Evolutionary conservation across 352 stramenopile genomes (phyloP), one percentile per base, ranked within the genome.

Genomic region (Phytophthora colocasiae): DNA sequence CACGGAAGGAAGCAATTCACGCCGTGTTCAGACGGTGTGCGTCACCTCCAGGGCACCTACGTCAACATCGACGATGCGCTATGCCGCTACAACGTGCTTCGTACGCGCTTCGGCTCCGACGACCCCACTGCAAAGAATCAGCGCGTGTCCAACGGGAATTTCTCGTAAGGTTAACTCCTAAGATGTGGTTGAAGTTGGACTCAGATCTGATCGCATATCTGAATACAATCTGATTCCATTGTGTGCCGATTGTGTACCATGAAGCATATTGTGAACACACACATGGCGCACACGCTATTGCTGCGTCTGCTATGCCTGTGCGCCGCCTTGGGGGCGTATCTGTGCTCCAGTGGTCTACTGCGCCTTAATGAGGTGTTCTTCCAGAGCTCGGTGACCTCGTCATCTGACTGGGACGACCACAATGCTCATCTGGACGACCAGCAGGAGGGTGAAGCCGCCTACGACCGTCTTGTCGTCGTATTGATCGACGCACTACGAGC

Each of bases 51-150:
- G 61, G 88, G 88, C 59, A 93, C 86, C 3, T 96, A 96, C 62
- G 32, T 96, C 60, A 96, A 95, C 71, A 95, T 96, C 57, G 88
- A 96, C 61, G 87, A 96, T 67, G 88, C 85, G 27, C 58, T 92
- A n/a, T 94, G 83, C 38, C 81, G 87, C 59, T 96, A 89, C 80
- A 91, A 93, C 40, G 82, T 82, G 12, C 69, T 96, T 39, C 80
- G 82, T 40, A 64, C 83, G 15, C 80, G 79, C 56, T 84, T 93
- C 44, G 79, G 71, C 3, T 43, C 52, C 15, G 61, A 80, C 24
- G 62, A 87, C 31, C 53, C 71, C 1, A 54, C 56, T 15, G 60
- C 78, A 54, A 89, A 88, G 75, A 92, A 92, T 58, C 82, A 74
- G 26, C 82, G 86, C 45, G 81, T 87, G 7, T 79, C 69, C 14